A percentile compares a stretch with the other conserved stretches of the same genome.
phyloP scores from a whole-genome alignment of 768 basidiomycete species.

The Collybiopsis luxurians region DNA sequence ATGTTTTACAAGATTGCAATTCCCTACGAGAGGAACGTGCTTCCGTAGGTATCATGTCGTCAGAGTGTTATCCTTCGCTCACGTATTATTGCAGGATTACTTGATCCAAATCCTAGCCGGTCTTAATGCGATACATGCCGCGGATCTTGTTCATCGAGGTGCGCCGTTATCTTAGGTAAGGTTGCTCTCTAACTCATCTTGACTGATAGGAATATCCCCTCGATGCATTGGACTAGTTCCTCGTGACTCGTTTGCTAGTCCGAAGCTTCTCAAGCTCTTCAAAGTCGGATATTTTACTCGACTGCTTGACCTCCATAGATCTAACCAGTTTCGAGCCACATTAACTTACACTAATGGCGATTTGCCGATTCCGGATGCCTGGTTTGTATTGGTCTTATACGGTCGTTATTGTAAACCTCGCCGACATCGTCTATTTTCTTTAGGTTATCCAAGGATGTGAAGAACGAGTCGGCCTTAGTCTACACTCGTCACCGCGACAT shows the following conservation, averaged over 20 bases:
- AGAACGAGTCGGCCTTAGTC: slow-evolving; percentile 68
- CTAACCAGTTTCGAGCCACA: slow-evolving; percentile 68
- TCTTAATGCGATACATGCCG: slow-evolving; percentile 63
- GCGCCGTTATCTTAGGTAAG: not conserved
- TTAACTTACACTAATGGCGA: slow-evolving; percentile 22
- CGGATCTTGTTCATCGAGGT: slow-evolving; percentile 72
- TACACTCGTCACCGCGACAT: slow-evolving; percentile 82
- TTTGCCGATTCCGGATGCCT: slow-evolving; percentile 46
- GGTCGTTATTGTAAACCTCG: not conserved
- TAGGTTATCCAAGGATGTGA: slow-evolving; percentile 77
- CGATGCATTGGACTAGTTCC: slow-evolving; percentile 61
- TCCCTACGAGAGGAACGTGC: slow-evolving; percentile 72
- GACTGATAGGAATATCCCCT: slow-evolving; percentile 48
- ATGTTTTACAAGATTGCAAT: slow-evolving; percentile 76
- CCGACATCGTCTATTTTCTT: no score
- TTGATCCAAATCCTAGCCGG: slow-evolving; percentile 70
- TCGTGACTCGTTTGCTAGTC: slow-evolving; percentile 45
- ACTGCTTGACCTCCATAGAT: slow-evolving; percentile 78
- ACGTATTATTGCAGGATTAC: slow-evolving; percentile 55
- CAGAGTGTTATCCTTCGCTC: not conserved
- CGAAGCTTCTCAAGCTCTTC: slow-evolving; percentile 72
- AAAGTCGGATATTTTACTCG: slow-evolving; percentile 70
- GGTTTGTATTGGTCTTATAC: slow-evolving; percentile 18
- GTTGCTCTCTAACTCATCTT: not conserved
- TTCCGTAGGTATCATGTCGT: slow-evolving; percentile 41